Evolutionary conservation across 345 rosid genomes (phyloP).

Genomic region (Melaleuca quinquenervia): DNA sequence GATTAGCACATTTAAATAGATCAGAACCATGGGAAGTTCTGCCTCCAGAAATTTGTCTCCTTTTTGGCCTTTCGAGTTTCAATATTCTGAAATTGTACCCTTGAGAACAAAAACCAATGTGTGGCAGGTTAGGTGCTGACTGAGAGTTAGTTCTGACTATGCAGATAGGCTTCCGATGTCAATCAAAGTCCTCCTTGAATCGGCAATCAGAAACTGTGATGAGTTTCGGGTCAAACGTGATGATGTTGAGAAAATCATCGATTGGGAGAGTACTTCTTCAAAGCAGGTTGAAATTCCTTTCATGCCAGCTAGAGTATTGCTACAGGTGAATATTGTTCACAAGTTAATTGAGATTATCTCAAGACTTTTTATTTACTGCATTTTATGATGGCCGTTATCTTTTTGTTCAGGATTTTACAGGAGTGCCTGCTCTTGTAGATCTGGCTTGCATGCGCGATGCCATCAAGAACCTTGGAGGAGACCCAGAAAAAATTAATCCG

Average conservation of each 20-base stretch:
- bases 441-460: conserved; percentile 83
- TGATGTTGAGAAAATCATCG: conserved; percentile 75
- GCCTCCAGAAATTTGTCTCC: not conserved
- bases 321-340: conserved; percentile 29
- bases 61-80: not conserved
- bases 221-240: conserved; percentile 62
- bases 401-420: conserved; percentile 52
- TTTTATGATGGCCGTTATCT: not conserved
- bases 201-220: conserved; percentile 68
- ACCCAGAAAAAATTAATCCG: conserved; percentile 59
- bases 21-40: not conserved
- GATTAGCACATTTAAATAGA: not conserved
- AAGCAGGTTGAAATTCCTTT: conserved; percentile 73
- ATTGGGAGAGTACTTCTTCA: conserved; percentile 63
- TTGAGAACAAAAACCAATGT: not conserved
- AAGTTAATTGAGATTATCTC: not conserved
- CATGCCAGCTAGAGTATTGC: conserved; percentile 75
- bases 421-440: conserved; percentile 84
- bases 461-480: conserved; percentile 60
- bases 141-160: not conserved
- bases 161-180: conserved; percentile 65
- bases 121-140: not conserved
- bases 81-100: not conserved
- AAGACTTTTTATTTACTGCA: not conserved
- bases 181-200: conserved; percentile 62